phyloP scores from a whole-genome alignment of 2,329 filamentous ascomycete genomes.

The Trichoderma sp. region DNA sequence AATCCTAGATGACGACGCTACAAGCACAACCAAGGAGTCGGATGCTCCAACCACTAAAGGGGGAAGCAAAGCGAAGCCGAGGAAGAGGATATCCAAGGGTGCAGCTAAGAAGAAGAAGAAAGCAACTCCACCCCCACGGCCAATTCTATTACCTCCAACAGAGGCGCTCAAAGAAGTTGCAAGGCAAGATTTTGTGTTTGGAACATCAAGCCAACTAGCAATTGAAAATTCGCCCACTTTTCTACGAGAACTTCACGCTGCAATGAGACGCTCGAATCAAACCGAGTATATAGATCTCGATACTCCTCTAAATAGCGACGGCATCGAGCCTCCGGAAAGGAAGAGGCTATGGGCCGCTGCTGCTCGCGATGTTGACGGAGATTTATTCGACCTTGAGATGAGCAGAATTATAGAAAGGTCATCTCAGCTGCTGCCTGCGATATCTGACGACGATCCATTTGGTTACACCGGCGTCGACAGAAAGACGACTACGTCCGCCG shows the following conservation, averaged over 20 bases:
- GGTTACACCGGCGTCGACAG: slow-evolving; percentile 33
- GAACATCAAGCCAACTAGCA: slow-evolving; percentile 80
- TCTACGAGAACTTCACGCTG: slow-evolving; percentile 60
- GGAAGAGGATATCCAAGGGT: slow-evolving; percentile 32
- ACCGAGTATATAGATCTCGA: slow-evolving; percentile 41
- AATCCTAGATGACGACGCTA: slow-evolving; percentile 44
- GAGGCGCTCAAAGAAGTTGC: slow-evolving; percentile 65
- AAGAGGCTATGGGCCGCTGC: slow-evolving; percentile 67
- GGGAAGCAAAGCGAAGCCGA: slow-evolving; percentile 34
- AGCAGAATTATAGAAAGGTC: slow-evolving; percentile 55
- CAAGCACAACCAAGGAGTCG: slow-evolving; percentile 22
- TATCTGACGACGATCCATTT: slow-evolving; percentile 37
- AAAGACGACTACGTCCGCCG: not conserved
- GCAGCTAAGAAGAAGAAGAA: slow-evolving; percentile 48
- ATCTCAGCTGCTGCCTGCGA: slow-evolving; percentile 28
- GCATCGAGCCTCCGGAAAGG: slow-evolving; percentile 33
- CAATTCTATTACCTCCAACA: slow-evolving; percentile 63
- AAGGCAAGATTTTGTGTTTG: slow-evolving; percentile 77
- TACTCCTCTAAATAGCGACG: slow-evolving; percentile 41
- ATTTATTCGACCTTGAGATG: slow-evolving; percentile 61
- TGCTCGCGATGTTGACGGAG: slow-evolving; percentile 63
- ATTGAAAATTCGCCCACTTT: slow-evolving; percentile 68
- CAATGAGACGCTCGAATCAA: slow-evolving; percentile 58
- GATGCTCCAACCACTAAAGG: slow-evolving; percentile 26
- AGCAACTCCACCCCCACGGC: slow-evolving; percentile 39